Base-by-base conservation (phyloP, 1,284 basidiomycete species). In the Mycosarcoma maydis region DNA sequence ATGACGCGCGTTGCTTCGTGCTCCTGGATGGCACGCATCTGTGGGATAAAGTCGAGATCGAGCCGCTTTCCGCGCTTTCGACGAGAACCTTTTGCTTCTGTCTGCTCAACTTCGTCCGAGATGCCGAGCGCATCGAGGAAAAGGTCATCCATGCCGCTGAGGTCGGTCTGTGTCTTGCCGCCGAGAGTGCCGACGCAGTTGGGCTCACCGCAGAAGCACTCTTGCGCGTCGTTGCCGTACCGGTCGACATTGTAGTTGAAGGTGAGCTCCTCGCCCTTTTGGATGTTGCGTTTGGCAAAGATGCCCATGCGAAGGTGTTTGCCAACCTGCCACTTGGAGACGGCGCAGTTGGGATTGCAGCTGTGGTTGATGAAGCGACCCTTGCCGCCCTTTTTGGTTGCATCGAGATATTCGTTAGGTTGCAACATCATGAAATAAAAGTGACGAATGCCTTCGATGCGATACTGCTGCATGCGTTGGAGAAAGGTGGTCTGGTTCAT, bases 371-470 rank as follows among this genome's bases (percentile, higher is more conserved):
- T 92, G 80, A 99, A 98, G 7, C 96, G 90, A 4, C 92, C 95
- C 40, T 94, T 94, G 0, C 94, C 94, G 17, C 96, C 96, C 76
- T 90, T 90, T 82, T 96, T 97, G 1, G 96, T 98, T 2, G 96
- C 96, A 83, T 99, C 96, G 75, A 99, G 93, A 83, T 92, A 98
- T 93, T 98, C 94, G 74, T 97, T 94, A 76, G 92, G 93, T 83
- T 98, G 96, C 53, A 98, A 84, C 91, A 97, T 95, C 96, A 98
- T 99, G 80, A 99, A 99, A 84, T 98, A 99, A 78, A 98, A 99
- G 83, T 98, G 95, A 54, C 88, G 86, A 67, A 98, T 94, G 16
- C 94, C 94, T 82, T 97, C 93, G 37, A 90, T 87, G 2, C 89
- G 93, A 81, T 99, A 99, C 33, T 90, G 89, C 45, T 90, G 87